These are phyloP conservation scores for Penicillium ucsense DNA, from an alignment of 495 filamentous ascomycete genomes.

Conservation along the genomic window DNA sequence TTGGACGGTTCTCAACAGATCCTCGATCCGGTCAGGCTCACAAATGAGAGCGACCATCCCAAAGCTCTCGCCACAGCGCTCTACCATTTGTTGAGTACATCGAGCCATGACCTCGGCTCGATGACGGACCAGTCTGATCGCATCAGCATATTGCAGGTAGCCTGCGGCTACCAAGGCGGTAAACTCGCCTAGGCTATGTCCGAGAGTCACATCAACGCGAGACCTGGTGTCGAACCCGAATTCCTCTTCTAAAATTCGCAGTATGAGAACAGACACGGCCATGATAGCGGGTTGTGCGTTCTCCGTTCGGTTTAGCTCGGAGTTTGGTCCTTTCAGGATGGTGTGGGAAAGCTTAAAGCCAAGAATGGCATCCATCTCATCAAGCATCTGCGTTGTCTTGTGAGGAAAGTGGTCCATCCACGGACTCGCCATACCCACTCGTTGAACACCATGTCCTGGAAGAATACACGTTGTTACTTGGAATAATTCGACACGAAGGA, in stretches of 20 bases:
- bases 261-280: conserved; percentile 82
- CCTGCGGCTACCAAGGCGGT: conserved; percentile 78
- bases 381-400: conserved; percentile 59
- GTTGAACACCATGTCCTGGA: conserved; percentile 86
- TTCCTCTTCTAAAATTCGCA: conserved; percentile 78
- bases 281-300: conserved; percentile 95
- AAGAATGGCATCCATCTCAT: conserved; percentile 74
- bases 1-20: conserved; percentile 61
- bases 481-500: too few relatives aligned
- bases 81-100: conserved; percentile 54
- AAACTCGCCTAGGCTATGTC: conserved; percentile 94
- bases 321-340: conserved; percentile 70
- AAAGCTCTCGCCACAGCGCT: conserved; percentile 58
- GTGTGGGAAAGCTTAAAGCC: conserved; percentile 59
- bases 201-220: conserved; percentile 70
- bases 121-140: conserved; percentile 62
- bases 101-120: conserved; percentile 80
- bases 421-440: conserved; percentile 78
- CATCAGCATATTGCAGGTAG: conserved; percentile 67
- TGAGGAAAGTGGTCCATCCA: conserved; percentile 78
- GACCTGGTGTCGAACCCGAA: conserved; percentile 65
- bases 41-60: conserved; percentile 93
- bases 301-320: conserved; percentile 64
- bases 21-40: conserved; percentile 59
- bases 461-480: background rate